phyloP scores from a whole-genome alignment of 2,329 filamentous ascomycete species.

The Penicillium sp. region DNA sequence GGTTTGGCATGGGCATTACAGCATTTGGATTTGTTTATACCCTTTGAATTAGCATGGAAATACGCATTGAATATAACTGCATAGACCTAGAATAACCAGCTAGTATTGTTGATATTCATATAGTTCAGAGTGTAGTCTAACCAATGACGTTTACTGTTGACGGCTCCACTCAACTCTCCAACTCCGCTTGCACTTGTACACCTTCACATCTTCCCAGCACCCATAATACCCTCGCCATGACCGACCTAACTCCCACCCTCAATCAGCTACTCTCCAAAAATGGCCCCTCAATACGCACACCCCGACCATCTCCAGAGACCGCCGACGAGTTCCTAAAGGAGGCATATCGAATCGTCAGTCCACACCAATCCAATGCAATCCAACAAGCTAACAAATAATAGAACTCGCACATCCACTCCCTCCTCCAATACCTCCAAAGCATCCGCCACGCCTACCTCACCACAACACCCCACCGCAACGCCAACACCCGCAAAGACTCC shows the following conservation, averaged over 20 bases:
- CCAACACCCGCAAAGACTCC: conserved; percentile 18
- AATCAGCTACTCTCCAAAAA: conserved; percentile 32
- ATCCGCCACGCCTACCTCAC: conserved; percentile 91
- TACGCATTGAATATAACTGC: conserved; percentile 3
- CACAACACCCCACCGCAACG: conserved; percentile 54
- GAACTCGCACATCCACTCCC: conserved; percentile 78
- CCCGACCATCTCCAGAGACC: conserved; percentile 25
- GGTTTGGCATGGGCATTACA: conserved; percentile 3
- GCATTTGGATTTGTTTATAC: conserved; percentile 17
- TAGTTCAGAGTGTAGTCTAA: neutral
- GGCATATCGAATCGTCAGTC: conserved; percentile 76
- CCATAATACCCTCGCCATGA: conserved; percentile 29
- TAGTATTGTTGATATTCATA: neutral
- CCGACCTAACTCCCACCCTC: conserved; percentile 39
- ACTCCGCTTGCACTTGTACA: conserved; percentile 11
- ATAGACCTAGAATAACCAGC: neutral
- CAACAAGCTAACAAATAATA: conserved; percentile 36
- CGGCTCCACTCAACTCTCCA: conserved; percentile 7
- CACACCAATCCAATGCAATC: conserved; percentile 1
- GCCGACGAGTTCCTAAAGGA: conserved; percentile 89
- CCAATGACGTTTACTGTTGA: conserved; percentile 17
- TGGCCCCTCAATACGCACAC: conserved; percentile 31
- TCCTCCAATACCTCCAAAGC: conserved; percentile 72
- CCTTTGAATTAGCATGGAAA: conserved; percentile 13
- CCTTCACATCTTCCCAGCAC: conserved; percentile 4